A percentile compares a stretch with the other conserved stretches of the same genome.
These are phyloP conservation scores for Martiniozyma abietophila DNA, from an alignment of 805 yeast species.

Conservation along the genomic window DNA sequence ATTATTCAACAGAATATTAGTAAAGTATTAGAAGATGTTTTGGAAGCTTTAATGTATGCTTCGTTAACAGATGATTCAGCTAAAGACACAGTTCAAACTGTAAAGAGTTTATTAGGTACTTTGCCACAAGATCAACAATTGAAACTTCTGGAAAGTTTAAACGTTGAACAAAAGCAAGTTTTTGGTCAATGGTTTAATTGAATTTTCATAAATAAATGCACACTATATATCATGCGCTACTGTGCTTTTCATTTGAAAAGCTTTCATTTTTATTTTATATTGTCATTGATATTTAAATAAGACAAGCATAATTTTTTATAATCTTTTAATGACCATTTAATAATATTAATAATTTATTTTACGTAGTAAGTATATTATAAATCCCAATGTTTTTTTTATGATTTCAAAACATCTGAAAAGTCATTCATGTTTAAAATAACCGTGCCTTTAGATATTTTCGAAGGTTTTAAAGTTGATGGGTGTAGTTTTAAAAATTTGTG, in stretches of 20 bases:
- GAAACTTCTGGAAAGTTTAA: conserved; percentile 51
- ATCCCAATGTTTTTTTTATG: not conserved
- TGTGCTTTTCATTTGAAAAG: too few relatives aligned
- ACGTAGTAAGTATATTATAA: too few relatives aligned
- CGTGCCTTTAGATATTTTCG: conserved; percentile 23
- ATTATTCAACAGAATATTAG: conserved; percentile 44
- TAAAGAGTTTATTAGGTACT: conserved; percentile 53
- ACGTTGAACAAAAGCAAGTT: conserved; percentile 50
- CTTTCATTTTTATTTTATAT: too few relatives aligned
- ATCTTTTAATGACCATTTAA: too few relatives aligned
- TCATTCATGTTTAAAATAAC: conserved; percentile 16
- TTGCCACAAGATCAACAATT: conserved; percentile 66
- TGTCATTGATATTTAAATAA: too few relatives aligned
- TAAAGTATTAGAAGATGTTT: conserved; percentile 54
- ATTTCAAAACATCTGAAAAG: conserved; percentile 3
- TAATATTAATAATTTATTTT: too few relatives aligned
- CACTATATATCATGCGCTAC: too few relatives aligned
- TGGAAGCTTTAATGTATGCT: conserved; percentile 64
- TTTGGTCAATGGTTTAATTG: conserved; percentile 30
- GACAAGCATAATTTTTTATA: too few relatives aligned
- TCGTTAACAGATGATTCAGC: conserved; percentile 60
- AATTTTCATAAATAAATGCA: too few relatives aligned
- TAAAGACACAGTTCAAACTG: conserved; percentile 48
- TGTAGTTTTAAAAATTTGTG: conserved; percentile 20
- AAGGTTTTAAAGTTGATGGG: conserved; percentile 28